phyloP scores from a whole-genome alignment of 768 basidiomycete genomes.

The Auricularia sp. region DNA sequence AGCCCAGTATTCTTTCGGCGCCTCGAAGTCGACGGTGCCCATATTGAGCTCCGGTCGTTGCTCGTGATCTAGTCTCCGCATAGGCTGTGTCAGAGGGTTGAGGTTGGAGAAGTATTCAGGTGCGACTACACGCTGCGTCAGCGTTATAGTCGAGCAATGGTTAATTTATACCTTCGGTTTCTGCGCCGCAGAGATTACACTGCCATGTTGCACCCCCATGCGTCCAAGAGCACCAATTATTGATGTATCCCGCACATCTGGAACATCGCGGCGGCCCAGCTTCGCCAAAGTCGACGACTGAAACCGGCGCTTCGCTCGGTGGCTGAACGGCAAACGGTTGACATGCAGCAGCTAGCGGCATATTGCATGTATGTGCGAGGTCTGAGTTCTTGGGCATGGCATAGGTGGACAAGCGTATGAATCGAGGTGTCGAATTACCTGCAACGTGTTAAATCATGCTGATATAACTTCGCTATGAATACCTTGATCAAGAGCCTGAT shows the following conservation, averaged over 20 bases:
- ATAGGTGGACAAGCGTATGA: conserved; percentile 83
- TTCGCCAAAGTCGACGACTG: conserved; percentile 61
- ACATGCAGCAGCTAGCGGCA: conserved; percentile 76
- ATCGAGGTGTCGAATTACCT: conserved; percentile 90
- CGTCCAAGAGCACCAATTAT: conserved; percentile 84
- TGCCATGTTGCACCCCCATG: conserved; percentile 79
- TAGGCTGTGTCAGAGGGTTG: conserved; percentile 55
- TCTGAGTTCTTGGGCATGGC: conserved; percentile 73
- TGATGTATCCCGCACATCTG: conserved; percentile 81
- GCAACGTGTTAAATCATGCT: neutral
- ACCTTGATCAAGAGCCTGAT: conserved; percentile 87
- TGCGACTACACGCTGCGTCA: conserved; percentile 40
- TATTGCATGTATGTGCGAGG: conserved; percentile 68
- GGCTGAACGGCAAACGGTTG: conserved; percentile 87
- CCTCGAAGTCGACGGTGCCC: conserved; percentile 87
- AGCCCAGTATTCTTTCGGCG: conserved; percentile 81
- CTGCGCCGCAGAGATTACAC: conserved; percentile 82
- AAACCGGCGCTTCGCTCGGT: conserved; percentile 67
- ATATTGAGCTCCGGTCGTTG: conserved; percentile 79
- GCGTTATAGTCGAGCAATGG: neutral
- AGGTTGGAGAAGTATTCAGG: conserved; percentile 78
- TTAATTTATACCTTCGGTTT: conserved; percentile 64
- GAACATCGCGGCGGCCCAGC: conserved; percentile 76
- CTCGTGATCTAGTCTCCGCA: conserved; percentile 55
- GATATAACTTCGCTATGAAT: conserved; percentile 6